phyloP scores from a whole-genome alignment of 495 filamentous ascomycete species.

The Penicillium herquei region DNA sequence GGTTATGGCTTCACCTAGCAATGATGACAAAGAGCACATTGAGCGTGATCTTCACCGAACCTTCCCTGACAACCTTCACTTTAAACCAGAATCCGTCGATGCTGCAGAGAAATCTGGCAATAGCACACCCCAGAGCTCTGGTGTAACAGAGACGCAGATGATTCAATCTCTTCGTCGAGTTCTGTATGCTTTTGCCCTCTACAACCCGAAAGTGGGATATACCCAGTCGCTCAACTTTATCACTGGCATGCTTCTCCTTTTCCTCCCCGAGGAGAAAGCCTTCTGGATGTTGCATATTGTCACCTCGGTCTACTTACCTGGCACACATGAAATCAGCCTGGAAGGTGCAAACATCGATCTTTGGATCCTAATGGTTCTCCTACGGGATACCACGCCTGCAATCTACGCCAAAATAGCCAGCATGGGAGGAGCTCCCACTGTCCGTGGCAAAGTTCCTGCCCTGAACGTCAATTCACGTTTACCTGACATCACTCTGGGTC shows the following conservation, averaged over 20 bases:
- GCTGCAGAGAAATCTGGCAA: slow-evolving; percentile 21
- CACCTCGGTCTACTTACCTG: slow-evolving; percentile 81
- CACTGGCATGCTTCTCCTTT: slow-evolving; percentile 90
- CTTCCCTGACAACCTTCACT: slow-evolving; percentile 91
- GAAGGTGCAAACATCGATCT: slow-evolving; percentile 95
- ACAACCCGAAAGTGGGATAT: slow-evolving; percentile 88
- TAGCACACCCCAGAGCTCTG: slow-evolving; percentile 29
- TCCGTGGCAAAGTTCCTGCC: slow-evolving; percentile 34
- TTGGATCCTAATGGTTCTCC: slow-evolving; percentile 82
- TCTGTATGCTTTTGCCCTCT: slow-evolving; percentile 82
- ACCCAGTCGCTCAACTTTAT: slow-evolving; percentile 97
- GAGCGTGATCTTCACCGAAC: slow-evolving; percentile 94
- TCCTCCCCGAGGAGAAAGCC: slow-evolving; percentile 85
- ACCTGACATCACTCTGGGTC: slow-evolving; percentile 87
- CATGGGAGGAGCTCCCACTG: slow-evolving; percentile 57
- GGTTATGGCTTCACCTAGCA: slow-evolving; percentile 59
- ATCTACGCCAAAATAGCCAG: slow-evolving; percentile 88
- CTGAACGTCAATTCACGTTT: slow-evolving; percentile 59
- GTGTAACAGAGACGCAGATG: slow-evolving; percentile 67
- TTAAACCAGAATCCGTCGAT: slow-evolving; percentile 65
- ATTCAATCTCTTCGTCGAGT: slow-evolving; percentile 79
- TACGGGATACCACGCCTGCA: slow-evolving; percentile 79
- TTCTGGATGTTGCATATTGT: slow-evolving; percentile 96
- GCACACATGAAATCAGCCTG: slow-evolving; percentile 87
- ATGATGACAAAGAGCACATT: slow-evolving; percentile 82